phyloP scores from a whole-genome alignment of 2,329 filamentous ascomycete genomes.

The Kalmusia sp. region DNA sequence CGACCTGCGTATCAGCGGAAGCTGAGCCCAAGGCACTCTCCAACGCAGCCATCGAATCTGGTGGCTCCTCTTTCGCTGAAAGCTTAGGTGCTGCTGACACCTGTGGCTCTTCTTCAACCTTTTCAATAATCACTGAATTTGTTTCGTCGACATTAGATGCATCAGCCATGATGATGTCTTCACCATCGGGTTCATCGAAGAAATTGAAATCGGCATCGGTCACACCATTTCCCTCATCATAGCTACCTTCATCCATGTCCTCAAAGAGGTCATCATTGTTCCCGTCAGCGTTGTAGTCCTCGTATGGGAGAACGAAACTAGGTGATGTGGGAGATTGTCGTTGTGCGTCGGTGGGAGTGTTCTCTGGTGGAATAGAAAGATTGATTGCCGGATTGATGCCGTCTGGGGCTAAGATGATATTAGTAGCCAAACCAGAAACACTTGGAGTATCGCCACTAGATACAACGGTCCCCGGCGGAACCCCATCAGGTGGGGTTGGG shows the following conservation, averaged over 20 bases:
- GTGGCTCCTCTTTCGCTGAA: conserved; percentile 28
- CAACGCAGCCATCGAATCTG: conserved; percentile 36
- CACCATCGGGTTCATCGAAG: conserved; percentile 70
- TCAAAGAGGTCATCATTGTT: conserved; percentile 68
- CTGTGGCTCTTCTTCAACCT: conserved; percentile 11
- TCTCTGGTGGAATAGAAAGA: conserved; percentile 37
- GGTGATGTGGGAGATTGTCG: conserved; percentile 33
- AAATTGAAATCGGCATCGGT: conserved; percentile 86
- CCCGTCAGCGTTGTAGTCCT: conserved; percentile 30
- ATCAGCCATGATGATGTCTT: conserved; percentile 45
- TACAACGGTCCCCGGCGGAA: conserved; percentile 36
- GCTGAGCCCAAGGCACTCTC: conserved; percentile 35
- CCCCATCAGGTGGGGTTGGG: conserved; percentile 49
- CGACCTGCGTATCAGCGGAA: conserved; percentile 4
- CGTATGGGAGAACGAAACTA: conserved; percentile 22
- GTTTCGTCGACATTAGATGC: conserved; percentile 25
- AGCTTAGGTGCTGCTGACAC: background rate
- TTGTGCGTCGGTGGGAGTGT: conserved; percentile 22
- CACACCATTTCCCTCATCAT: conserved; percentile 71
- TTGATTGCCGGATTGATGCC: conserved; percentile 42
- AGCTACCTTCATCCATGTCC: conserved; percentile 73
- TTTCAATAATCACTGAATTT: conserved; percentile 13
- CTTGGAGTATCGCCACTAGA: conserved; percentile 38
- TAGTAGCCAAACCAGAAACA: conserved; percentile 31
- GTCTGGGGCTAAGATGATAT: conserved; percentile 36